Conservation (phyloP, 345 rosid genomes). For the Eucalyptus urophylla region DNA sequence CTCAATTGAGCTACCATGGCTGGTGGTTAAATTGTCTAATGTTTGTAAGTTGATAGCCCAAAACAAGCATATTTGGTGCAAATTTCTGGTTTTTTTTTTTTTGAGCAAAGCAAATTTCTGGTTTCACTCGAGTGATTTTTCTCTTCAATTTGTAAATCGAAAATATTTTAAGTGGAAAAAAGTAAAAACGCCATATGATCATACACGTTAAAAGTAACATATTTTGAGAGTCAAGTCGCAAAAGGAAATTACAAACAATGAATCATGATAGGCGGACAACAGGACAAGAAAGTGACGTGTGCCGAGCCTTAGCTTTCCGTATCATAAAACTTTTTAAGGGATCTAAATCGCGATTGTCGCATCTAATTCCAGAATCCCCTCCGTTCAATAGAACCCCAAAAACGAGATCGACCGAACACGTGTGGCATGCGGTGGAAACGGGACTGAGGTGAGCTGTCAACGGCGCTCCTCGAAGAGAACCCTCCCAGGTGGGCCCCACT, state of each 20-base stretch:
- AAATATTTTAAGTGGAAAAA: neutral
- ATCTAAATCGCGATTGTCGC: neutral
- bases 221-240: neutral
- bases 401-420: neutral
- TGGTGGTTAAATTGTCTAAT: neutral
- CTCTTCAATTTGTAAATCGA: neutral
- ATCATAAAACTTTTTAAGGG: neutral
- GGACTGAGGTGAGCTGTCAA: neutral
- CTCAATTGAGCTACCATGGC: too few species aligned
- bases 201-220: neutral
- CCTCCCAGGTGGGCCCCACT: neutral
- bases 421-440: neutral
- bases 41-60: neutral
- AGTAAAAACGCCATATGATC: neutral
- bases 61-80: neutral
- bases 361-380: neutral
- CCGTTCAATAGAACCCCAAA: neutral
- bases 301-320: neutral
- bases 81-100: neutral
- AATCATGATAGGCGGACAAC: neutral
- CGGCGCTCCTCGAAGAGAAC: neutral
- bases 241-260: neutral
- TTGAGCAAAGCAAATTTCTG: neutral
- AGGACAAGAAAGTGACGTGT: neutral
- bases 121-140: neutral